Conservation (phyloP, 2,329 filamentous ascomycete genomes). For the Fusarium papillatum region DNA sequence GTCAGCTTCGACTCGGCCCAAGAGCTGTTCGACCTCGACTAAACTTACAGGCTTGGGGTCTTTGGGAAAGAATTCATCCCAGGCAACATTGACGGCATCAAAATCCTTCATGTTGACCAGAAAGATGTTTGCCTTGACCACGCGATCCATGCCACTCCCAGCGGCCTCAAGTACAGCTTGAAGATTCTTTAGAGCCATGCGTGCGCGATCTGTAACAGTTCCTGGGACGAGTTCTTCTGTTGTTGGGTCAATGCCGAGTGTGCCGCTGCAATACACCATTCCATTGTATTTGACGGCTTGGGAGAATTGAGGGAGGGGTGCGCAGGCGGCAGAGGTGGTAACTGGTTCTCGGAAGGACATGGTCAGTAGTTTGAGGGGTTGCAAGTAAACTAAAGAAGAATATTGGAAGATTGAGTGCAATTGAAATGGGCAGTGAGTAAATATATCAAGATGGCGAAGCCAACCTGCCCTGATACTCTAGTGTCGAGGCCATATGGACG, state of each 20-base stretch:
- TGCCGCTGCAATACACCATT: conserved; percentile 78
- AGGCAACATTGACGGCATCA: background rate
- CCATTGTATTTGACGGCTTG: conserved; percentile 74
- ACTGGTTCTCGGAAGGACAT: background rate
- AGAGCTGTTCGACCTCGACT: too few species aligned
- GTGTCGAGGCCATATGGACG: background rate
- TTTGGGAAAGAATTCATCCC: conserved; percentile 5
- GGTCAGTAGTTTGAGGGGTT: background rate
- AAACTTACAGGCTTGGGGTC: conserved; percentile 5
- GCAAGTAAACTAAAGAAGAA: too few species aligned
- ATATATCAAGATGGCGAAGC: background rate
- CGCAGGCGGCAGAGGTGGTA: background rate
- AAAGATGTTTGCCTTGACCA: conserved; percentile 19
- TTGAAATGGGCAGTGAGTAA: background rate
- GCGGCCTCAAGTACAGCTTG: conserved; percentile 5
- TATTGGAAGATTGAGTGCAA: too few species aligned
- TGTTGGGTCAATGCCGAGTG: conserved; percentile 56
- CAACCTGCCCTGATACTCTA: background rate
- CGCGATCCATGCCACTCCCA: background rate
- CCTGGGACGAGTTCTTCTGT: background rate
- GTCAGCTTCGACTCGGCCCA: background rate
- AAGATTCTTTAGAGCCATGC: background rate
- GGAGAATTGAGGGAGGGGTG: conserved; percentile 65
- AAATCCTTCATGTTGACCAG: conserved; percentile 13
- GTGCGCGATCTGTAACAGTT: background rate